Percentiles rank a stretch among this genome's conserved stretches.
phyloP scores from a whole-genome alignment of 2,329 filamentous ascomycete genomes.

The Trichothecium sympodiale region DNA sequence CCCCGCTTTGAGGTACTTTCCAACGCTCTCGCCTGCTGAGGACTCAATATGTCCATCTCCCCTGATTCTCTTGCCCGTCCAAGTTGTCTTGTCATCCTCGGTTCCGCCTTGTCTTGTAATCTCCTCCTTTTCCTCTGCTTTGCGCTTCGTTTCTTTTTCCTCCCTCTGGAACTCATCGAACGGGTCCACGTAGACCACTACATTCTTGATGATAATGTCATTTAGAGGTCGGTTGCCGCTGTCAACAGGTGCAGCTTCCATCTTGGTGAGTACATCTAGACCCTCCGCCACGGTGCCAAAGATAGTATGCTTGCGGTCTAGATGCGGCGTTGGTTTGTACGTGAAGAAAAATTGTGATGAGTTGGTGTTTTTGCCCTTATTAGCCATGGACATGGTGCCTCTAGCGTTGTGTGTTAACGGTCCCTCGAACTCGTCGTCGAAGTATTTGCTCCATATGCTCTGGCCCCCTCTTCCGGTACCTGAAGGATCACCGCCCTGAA shows the following conservation, averaged over 20 bases:
- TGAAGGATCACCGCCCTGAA: conserved; percentile 90
- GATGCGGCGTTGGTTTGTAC: conserved; percentile 72
- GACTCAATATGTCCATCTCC: conserved; percentile 48
- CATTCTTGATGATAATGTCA: conserved; percentile 70
- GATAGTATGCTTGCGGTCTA: conserved; percentile 95
- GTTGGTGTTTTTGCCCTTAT: conserved; percentile 97
- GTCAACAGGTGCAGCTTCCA: conserved; percentile 70
- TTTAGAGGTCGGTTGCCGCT: conserved; percentile 58
- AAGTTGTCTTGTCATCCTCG: conserved; percentile 84
- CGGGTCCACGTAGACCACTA: conserved; percentile 83
- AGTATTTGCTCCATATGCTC: conserved; percentile 90
- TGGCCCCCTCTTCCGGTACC: conserved; percentile 84
- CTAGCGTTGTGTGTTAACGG: conserved; percentile 72
- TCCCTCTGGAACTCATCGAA: conserved; percentile 87
- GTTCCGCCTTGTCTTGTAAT: conserved; percentile 56
- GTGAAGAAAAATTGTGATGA: conserved; percentile 91
- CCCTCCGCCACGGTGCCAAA: conserved; percentile 81
- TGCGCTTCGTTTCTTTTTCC: conserved; percentile 51
- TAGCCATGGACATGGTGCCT: conserved; percentile 83
- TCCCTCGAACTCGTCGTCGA: conserved; percentile 86
- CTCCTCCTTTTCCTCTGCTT: conserved; percentile 47
- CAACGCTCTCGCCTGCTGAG: conserved; percentile 35
- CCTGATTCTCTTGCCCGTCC: conserved; percentile 88
- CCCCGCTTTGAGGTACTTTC: conserved; percentile 69
- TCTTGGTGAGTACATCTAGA: conserved; percentile 55